Evolutionary conservation across 805 yeast genomes (phyloP).

Genomic region (Saccharomyces eubayanus): DNA sequence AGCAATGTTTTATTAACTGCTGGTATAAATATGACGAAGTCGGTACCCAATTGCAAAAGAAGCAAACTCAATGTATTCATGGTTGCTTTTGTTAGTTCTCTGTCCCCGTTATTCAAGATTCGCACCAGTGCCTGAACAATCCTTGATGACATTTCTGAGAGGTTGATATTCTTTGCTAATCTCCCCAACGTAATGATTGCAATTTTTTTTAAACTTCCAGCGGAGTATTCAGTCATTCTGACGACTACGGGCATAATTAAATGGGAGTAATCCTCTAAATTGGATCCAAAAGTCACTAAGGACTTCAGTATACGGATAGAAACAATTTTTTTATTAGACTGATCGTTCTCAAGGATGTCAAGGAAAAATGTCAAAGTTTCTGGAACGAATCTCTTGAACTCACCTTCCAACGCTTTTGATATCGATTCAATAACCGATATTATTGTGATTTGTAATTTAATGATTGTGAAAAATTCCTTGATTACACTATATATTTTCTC

Average conservation of each 20-base stretch:
- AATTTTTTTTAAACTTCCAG: slow-evolving; percentile 49
- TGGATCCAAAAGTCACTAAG: slow-evolving; percentile 77
- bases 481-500: slow-evolving; percentile 67
- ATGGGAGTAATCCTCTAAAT: slow-evolving; percentile 82
- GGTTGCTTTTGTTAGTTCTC: slow-evolving; percentile 55
- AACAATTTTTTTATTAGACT: slow-evolving; percentile 49
- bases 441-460: slow-evolving; percentile 67
- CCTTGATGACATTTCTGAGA: slow-evolving; percentile 84
- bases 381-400: slow-evolving; percentile 78
- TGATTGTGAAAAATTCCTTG: slow-evolving; percentile 58
- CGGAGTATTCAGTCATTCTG: slow-evolving; percentile 65
- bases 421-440: slow-evolving; percentile 75
- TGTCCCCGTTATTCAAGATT: slow-evolving; percentile 44
- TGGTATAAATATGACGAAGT: slow-evolving; percentile 80
- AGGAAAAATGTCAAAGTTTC: slow-evolving; percentile 68
- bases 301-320: slow-evolving; percentile 71
- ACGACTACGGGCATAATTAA: slow-evolving; percentile 82
- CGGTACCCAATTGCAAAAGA: slow-evolving; percentile 72
- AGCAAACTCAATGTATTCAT: slow-evolving; percentile 75
- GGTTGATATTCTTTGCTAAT: slow-evolving; percentile 58
- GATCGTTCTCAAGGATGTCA: slow-evolving; percentile 67
- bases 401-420: slow-evolving; percentile 82
- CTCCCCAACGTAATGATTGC: slow-evolving; percentile 82
- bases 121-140: slow-evolving; percentile 81
- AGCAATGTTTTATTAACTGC: slow-evolving; percentile 61